These are phyloP conservation scores for Trichoderma koningii DNA, from an alignment of 2,329 filamentous ascomycete species.

Conservation along the genomic window DNA sequence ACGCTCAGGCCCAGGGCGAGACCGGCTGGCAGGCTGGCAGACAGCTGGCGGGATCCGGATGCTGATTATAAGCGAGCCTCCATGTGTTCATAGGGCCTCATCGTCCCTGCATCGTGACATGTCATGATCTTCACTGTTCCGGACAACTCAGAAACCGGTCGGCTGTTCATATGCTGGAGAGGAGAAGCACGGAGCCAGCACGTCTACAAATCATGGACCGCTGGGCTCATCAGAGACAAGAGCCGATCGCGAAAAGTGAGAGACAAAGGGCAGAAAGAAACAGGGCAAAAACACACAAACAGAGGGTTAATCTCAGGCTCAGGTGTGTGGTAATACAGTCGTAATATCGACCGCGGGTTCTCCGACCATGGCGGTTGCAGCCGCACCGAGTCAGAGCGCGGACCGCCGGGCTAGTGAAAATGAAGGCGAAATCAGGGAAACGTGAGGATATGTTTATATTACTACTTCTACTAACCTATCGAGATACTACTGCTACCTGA, in stretches of 20 bases:
- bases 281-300: not conserved
- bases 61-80: constrained; percentile 4
- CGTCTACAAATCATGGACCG: not conserved
- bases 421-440: not conserved
- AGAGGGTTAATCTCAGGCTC: too few species aligned
- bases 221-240: not conserved
- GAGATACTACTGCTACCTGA: too few species aligned
- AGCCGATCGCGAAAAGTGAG: not conserved
- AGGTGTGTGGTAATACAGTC: constrained; percentile 17
- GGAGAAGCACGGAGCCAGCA: not conserved
- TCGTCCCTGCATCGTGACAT: constrained; percentile 6
- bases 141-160: not conserved
- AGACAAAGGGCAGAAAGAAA: not conserved
- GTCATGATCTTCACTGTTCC: not conserved
- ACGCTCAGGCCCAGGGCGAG: not conserved
- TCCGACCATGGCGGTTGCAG: not conserved
- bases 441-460: not conserved
- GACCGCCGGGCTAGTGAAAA: not conserved
- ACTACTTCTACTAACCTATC: too few species aligned
- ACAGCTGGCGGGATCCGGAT: constrained; percentile 1
- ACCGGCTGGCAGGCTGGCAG: not conserved
- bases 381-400: constrained; percentile 13
- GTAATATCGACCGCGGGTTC: constrained; percentile 6
- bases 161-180: not conserved
- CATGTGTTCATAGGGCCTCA: not conserved